Conservation (phyloP, 225 moss, liverwort and hornwort genomes). For the Sphagnum contortum region DNA sequence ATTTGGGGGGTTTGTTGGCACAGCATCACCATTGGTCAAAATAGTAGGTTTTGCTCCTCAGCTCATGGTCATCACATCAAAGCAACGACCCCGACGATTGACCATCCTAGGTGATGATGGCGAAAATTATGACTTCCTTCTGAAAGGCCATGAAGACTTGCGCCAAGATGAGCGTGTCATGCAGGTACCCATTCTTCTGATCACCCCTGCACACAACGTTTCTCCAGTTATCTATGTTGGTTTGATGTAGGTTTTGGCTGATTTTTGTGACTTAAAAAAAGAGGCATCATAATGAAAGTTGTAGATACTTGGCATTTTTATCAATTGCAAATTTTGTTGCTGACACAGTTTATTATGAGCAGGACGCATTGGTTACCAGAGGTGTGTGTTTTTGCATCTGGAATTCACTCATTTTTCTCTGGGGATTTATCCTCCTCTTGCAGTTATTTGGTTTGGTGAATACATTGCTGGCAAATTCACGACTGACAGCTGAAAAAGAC, state of each 20-base stretch:
- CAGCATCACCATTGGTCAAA: constrained; percentile 73
- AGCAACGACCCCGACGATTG: constrained; percentile 87
- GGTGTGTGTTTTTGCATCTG: no score
- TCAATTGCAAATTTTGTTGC: no score
- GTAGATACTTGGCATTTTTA: no score
- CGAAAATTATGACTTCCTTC: constrained; percentile 79
- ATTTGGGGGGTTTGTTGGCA: constrained; percentile 8
- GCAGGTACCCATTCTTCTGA: constrained; percentile 43
- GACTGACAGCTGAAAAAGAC: constrained; percentile 87
- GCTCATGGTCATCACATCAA: constrained; percentile 86
- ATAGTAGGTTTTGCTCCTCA: constrained; percentile 75
- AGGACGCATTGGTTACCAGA: no score
- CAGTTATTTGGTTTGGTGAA: constrained; percentile 99
- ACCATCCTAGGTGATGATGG: constrained; percentile 98
- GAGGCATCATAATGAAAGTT: no score
- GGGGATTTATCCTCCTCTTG: not conserved
- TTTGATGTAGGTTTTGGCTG: no score
- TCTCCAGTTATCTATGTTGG: no score
- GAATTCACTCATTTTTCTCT: no score
- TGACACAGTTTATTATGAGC: no score
- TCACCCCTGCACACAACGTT: no score
- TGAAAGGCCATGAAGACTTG: constrained; percentile 97
- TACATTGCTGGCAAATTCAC: constrained; percentile 80
- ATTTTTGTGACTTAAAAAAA: no score
- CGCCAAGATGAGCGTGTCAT: constrained; percentile 98